These are phyloP conservation scores for Catunica adiposa DNA, from an alignment of 2,329 filamentous ascomycete genomes.

Conservation along the genomic window DNA sequence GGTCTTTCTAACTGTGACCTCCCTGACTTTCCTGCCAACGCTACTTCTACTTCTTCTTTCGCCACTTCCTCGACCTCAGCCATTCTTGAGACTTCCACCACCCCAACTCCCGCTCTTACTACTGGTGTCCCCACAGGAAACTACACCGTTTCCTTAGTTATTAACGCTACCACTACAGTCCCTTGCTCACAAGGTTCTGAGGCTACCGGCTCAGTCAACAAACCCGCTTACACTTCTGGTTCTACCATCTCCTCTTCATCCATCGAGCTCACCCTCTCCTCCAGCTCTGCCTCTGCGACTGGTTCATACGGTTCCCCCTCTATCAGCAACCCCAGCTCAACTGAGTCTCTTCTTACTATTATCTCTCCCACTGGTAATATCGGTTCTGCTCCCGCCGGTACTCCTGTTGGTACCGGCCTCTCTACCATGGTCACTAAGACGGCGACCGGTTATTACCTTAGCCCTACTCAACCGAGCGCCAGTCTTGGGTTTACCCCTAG, in stretches of 20 bases:
- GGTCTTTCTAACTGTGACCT: constrained; percentile 16
- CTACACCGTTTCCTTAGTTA: not conserved
- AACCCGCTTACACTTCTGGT: not conserved
- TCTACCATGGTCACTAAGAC: not conserved
- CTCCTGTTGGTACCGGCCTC: not conserved
- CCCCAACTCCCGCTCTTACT: not conserved
- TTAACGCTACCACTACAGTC: not conserved
- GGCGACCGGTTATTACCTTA: not conserved
- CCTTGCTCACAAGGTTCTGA: not conserved
- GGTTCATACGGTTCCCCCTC: no score
- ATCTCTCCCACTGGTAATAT: not conserved
- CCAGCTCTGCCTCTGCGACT: not conserved
- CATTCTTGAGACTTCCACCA: not conserved
- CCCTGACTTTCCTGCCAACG: constrained; percentile 6
- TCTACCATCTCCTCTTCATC: no score
- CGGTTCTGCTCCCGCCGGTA: not conserved
- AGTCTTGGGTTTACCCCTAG: not conserved
- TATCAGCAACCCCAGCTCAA: no score
- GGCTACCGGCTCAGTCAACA: not conserved
- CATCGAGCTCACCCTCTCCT: no score
- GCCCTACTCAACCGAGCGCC: not conserved
- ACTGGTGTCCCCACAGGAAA: not conserved
- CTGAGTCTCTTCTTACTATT: not conserved
- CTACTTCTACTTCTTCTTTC: not conserved
- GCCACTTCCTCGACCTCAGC: not conserved